Conservation (phyloP, 352 stramenopile species). For the Phytophthora constricta region DNA sequence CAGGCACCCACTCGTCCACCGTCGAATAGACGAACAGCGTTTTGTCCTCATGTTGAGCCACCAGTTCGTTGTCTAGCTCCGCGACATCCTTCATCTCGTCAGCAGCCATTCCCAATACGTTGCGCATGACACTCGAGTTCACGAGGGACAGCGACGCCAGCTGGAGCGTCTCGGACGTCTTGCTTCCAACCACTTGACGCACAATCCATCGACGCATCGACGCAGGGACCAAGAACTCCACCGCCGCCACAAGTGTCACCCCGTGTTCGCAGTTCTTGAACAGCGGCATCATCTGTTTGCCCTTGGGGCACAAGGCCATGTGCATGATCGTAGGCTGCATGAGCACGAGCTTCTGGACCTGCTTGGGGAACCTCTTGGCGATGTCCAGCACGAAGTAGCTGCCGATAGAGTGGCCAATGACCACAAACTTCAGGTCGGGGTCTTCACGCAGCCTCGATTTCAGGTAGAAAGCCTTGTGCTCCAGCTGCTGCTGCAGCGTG, state of each 20-base stretch:
- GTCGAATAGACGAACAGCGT: slow-evolving; percentile 74
- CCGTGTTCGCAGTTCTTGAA: slow-evolving; percentile 47
- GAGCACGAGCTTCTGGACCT: slow-evolving; percentile 64
- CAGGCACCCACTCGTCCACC: slow-evolving; percentile 71
- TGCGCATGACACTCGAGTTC: slow-evolving; percentile 61
- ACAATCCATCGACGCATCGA: slow-evolving; percentile 57
- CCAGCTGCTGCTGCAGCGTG: slow-evolving; percentile 62
- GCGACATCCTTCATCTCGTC: slow-evolving; percentile 67
- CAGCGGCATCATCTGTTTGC: slow-evolving; percentile 52
- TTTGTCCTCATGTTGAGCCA: slow-evolving; percentile 55
- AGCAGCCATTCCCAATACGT: slow-evolving; percentile 70
- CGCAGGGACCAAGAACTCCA: slow-evolving; percentile 55
- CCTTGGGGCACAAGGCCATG: slow-evolving; percentile 59
- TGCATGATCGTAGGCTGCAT: slow-evolving; percentile 79
- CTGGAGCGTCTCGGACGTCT: slow-evolving; percentile 54
- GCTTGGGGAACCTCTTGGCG: slow-evolving; percentile 54
- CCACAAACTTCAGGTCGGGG: slow-evolving; percentile 50
- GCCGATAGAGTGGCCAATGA: slow-evolving; percentile 79
- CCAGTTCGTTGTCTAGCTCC: slow-evolving; percentile 50
- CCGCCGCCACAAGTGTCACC: slow-evolving; percentile 40
- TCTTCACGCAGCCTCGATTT: slow-evolving; percentile 48
- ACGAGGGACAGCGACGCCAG: slow-evolving; percentile 61
- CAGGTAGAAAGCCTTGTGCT: slow-evolving; percentile 64
- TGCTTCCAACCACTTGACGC: slow-evolving; percentile 37
- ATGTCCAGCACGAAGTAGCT: slow-evolving; percentile 62